Evolutionary conservation across 352 stramenopile genomes (phyloP).

Genomic region (Phytophthora kernoviae): DNA sequence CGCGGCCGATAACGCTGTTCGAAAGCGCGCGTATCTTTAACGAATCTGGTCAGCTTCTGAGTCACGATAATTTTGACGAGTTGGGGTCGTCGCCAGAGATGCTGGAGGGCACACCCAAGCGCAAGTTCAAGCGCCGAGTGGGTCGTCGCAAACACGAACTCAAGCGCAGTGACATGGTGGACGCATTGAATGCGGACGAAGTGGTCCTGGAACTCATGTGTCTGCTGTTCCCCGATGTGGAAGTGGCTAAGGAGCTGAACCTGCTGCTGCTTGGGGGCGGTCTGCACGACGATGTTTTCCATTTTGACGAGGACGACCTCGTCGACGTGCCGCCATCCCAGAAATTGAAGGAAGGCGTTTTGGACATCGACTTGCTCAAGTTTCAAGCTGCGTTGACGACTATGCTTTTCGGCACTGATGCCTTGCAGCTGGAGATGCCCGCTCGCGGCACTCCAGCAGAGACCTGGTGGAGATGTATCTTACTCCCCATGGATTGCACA

Average conservation of each 20-base stretch:
- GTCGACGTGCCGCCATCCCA: slow-evolving; percentile 13
- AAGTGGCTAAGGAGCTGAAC: slow-evolving; percentile 85
- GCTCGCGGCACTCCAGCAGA: slow-evolving; percentile 26
- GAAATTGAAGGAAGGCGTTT: slow-evolving; percentile 22
- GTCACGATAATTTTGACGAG: slow-evolving; percentile 73
- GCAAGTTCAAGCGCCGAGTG: slow-evolving; percentile 70
- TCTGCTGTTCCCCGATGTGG: slow-evolving; percentile 61
- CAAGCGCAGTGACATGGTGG: slow-evolving; percentile 39
- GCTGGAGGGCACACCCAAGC: slow-evolving; percentile 26
- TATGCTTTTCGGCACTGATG: slow-evolving; percentile 47
- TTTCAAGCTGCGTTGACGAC: slow-evolving; percentile 59
- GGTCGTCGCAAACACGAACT: slow-evolving; percentile 58
- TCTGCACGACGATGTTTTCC: slow-evolving; percentile 65
- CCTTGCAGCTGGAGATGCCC: slow-evolving; percentile 27
- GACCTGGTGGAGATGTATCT: slow-evolving; percentile 52
- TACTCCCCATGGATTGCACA: slow-evolving; percentile 55
- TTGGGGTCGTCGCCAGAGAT: slow-evolving; percentile 61
- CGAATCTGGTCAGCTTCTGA: slow-evolving; percentile 70
- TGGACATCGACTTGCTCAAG: slow-evolving; percentile 67
- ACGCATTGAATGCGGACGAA: slow-evolving; percentile 58
- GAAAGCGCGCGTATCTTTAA: slow-evolving; percentile 83
- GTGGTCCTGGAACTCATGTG: slow-evolving; percentile 82
- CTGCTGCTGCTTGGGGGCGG: slow-evolving; percentile 57
- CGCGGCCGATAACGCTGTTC: slow-evolving; percentile 77
- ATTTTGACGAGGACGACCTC: slow-evolving; percentile 74